Evolutionary conservation across 106 monocot species (phyloP).

Genomic region (Chionographis japonica): DNA sequence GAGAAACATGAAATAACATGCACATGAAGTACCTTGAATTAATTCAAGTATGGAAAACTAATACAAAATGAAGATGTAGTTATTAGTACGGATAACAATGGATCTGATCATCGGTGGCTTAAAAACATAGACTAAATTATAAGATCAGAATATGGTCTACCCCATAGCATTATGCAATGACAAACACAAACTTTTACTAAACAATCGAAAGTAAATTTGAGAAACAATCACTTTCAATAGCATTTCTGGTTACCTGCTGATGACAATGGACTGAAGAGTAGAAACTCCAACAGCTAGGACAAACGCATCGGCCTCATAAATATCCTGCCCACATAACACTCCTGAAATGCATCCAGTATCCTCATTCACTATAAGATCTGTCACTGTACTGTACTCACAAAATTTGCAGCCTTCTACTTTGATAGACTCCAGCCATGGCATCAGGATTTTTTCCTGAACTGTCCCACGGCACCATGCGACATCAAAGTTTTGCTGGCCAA

Average conservation of each 20-base stretch:
- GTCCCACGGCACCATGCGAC: conserved; percentile 65
- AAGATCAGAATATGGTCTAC: too few species aligned
- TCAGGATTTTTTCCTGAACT: conserved; percentile 46
- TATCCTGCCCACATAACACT: conserved; percentile 46
- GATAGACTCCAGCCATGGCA: conserved; percentile 47
- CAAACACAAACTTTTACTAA: too few species aligned
- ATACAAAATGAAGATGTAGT: too few species aligned
- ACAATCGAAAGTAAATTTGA: too few species aligned
- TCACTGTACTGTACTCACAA: conserved; percentile 28
- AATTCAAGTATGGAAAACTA: not conserved
- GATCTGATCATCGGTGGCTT: too few species aligned
- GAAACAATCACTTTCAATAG: too few species aligned
- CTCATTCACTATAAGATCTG: conserved; percentile 38
- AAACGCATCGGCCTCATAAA: conserved; percentile 59
- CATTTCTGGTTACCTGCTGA: conserved; percentile 30
- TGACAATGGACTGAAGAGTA: conserved; percentile 47
- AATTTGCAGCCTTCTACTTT: conserved; percentile 47
- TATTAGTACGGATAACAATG: too few species aligned
- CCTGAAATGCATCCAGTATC: conserved; percentile 41
- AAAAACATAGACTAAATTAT: too few species aligned
- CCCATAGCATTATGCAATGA: too few species aligned
- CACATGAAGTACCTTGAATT: not conserved
- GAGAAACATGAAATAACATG: not conserved
- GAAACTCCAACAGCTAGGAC: conserved; percentile 54
- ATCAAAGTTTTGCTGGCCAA: conserved; percentile 68